These are phyloP conservation scores for Paramecium octaurelia DNA, from an alignment of 73 alveolate genomes.

Conservation along the genomic window DNA sequence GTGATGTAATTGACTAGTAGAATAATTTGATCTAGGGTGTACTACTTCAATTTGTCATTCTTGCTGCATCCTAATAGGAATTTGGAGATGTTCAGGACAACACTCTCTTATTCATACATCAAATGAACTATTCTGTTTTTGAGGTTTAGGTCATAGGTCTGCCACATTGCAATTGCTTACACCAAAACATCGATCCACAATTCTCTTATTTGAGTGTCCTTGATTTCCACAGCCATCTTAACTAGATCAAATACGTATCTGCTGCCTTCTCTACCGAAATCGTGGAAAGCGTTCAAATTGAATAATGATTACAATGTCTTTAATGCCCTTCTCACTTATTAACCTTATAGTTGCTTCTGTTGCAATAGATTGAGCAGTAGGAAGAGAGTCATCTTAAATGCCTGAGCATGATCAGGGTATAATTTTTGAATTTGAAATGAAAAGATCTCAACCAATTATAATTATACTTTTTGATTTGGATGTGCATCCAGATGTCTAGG, in stretches of 20 bases:
- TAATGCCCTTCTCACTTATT: background rate
- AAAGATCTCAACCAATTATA: background rate
- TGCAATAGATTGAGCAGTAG: background rate
- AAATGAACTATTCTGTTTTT: background rate
- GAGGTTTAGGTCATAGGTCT: background rate
- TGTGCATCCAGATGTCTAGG: background rate
- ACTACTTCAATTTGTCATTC: background rate
- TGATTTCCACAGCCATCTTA: background rate
- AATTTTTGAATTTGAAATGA: conserved; percentile 28
- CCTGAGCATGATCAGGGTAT: background rate
- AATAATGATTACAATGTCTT: background rate
- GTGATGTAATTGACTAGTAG: background rate
- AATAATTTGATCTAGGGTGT: background rate
- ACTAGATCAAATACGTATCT: background rate
- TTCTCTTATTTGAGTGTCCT: background rate
- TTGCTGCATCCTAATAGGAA: background rate
- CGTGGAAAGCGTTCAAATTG: background rate
- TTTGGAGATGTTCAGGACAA: background rate
- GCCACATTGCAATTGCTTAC: background rate
- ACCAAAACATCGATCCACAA: background rate
- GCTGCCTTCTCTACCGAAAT: conserved; percentile 13
- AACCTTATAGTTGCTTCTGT: background rate
- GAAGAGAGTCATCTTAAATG: background rate
- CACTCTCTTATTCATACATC: conserved; percentile 5
- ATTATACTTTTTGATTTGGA: background rate